These are phyloP conservation scores for Nothopassalora personata DNA, from an alignment of 2,329 filamentous ascomycete genomes.

Conservation along the genomic window DNA sequence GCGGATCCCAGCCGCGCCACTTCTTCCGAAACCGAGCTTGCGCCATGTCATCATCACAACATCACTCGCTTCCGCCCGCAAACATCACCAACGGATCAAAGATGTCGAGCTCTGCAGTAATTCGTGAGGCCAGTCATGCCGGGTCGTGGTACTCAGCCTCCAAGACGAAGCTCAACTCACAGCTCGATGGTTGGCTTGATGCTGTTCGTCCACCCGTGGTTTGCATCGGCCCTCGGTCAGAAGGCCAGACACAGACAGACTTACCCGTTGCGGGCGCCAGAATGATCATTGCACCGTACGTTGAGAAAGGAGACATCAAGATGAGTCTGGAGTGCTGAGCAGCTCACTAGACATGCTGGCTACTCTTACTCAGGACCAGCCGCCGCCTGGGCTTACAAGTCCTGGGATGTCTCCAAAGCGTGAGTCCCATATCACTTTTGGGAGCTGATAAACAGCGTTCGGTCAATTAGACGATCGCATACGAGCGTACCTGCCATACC, in stretches of 20 bases:
- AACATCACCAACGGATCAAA: not conserved
- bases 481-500: too few species aligned
- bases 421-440: conserved; percentile 35
- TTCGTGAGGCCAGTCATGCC: conserved; percentile 66
- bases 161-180: conserved; percentile 52
- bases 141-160: conserved; percentile 78
- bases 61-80: not conserved
- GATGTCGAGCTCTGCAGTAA: conserved; percentile 30
- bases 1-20: not conserved
- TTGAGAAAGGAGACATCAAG: conserved; percentile 3
- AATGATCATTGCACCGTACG: conserved; percentile 85
- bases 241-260: conserved; percentile 33
- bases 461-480: too few species aligned
- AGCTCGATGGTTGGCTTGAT: conserved; percentile 72
- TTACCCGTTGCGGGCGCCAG: conserved; percentile 71
- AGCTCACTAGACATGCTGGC: conserved; percentile 70
- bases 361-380: conserved; percentile 88
- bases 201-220: conserved; percentile 63
- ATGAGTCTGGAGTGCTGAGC: conserved; percentile 11
- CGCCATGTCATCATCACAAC: not conserved
- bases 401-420: conserved; percentile 73
- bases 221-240: conserved; percentile 48
- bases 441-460: too few species aligned
- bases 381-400: conserved; percentile 91
- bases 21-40: not conserved